phyloP scores from a whole-genome alignment of 768 basidiomycete genomes.

The Pleurotus citrinopileatus region DNA sequence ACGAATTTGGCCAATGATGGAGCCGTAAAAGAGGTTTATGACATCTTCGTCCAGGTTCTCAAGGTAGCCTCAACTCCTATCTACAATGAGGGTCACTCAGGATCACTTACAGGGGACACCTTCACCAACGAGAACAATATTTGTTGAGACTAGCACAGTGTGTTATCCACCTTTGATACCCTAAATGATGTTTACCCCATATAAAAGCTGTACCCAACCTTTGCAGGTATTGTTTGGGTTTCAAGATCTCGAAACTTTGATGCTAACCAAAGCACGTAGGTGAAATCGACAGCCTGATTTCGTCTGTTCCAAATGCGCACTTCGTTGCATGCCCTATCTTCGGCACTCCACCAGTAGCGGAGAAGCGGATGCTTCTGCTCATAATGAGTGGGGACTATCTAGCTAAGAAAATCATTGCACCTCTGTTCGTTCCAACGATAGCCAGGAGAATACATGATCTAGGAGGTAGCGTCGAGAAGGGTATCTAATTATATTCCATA shows the following conservation, averaged over 20 bases:
- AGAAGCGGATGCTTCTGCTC: conserved; percentile 62
- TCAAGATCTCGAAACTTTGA: not conserved
- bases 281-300: conserved; percentile 67
- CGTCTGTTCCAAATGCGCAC: conserved; percentile 52
- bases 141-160: conserved; percentile 85
- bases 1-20: conserved; percentile 73
- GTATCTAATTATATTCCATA: conserved; percentile 25
- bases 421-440: conserved; percentile 76
- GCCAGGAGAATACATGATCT: conserved; percentile 80
- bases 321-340: conserved; percentile 81
- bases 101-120: conserved; percentile 35
- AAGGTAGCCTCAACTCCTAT: conserved; percentile 34
- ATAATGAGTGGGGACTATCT: conserved; percentile 77
- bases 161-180: conserved; percentile 20
- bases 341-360: conserved; percentile 68
- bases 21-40: conserved; percentile 62
- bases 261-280: conserved; percentile 29
- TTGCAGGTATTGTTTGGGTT: conserved; percentile 30
- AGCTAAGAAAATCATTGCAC: conserved; percentile 76
- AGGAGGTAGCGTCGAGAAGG: conserved; percentile 84
- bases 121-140: conserved; percentile 59
- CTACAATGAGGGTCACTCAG: not conserved
- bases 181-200: not conserved
- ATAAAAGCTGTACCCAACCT: conserved; percentile 51
- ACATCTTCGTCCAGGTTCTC: conserved; percentile 55